Conservation (phyloP, 2,329 filamentous ascomycete genomes). For the Didymella exigua region DNA sequence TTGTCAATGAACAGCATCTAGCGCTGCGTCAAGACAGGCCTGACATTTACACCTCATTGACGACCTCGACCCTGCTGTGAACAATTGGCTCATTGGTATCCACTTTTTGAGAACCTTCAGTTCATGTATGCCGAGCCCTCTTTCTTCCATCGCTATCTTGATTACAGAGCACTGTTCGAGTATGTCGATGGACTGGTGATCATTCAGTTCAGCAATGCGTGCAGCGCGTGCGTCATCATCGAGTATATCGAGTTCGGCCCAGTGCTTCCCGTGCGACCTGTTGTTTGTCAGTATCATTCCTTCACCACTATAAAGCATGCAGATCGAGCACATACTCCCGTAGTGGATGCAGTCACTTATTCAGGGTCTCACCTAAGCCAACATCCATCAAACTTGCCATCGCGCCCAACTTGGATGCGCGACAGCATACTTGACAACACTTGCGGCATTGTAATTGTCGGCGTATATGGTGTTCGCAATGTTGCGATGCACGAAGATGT, state of each 20-base stretch:
- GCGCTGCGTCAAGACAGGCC: no score
- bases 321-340: conserved; percentile 45
- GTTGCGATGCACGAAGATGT: conserved; percentile 89
- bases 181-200: conserved; percentile 69
- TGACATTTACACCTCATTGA: no score
- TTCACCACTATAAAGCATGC: not conserved
- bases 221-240: conserved; percentile 57
- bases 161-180: conserved; percentile 72
- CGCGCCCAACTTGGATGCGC: conserved; percentile 67
- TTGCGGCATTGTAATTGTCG: conserved; percentile 74
- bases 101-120: no score
- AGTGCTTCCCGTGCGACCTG: conserved; percentile 59
- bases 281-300: not conserved
- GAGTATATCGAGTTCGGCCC: conserved; percentile 56
- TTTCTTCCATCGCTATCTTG: conserved; percentile 70
- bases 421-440: conserved; percentile 82
- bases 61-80: no score
- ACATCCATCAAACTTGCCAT: conserved; percentile 61
- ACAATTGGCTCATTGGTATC: no score
- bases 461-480: conserved; percentile 82
- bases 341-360: conserved; percentile 66
- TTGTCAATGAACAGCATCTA: no score
- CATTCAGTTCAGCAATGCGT: conserved; percentile 77
- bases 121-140: conserved; percentile 78
- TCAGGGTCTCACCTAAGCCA: conserved; percentile 62